phyloP scores from a whole-genome alignment of 345 rosid genomes.

The Lepidium didymum region DNA sequence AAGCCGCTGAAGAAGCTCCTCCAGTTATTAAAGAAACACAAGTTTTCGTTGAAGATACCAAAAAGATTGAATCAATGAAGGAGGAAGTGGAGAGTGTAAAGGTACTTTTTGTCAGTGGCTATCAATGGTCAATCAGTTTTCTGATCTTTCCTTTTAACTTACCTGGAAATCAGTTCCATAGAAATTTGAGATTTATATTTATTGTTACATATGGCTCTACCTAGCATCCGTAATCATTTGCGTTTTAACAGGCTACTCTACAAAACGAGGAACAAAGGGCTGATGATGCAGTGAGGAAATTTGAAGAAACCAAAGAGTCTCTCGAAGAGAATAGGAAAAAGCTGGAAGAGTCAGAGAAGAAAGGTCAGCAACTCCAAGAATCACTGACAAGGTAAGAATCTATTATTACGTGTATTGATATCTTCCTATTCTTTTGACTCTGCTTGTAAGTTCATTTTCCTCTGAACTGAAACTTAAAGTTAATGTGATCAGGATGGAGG shows the following conservation, averaged over 20 bases:
- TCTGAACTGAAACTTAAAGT: neutral
- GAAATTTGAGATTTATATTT: neutral
- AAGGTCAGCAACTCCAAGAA: constrained; percentile 66
- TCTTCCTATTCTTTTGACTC: neutral
- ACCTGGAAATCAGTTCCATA: neutral
- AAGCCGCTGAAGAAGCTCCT: constrained; percentile 53
- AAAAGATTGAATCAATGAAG: constrained; percentile 42
- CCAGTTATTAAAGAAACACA: constrained; percentile 52
- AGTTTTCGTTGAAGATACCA: constrained; percentile 59
- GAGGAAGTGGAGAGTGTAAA: constrained; percentile 50
- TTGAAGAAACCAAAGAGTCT: constrained; percentile 41
- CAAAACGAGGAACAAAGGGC: constrained; percentile 64
- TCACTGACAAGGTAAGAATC: constrained; percentile 52
- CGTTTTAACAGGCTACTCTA: constrained; percentile 38
- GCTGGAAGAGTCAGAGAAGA: constrained; percentile 73
- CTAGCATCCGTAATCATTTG: constrained; percentile 6
- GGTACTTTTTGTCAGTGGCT: constrained; percentile 32
- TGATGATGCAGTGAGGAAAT: constrained; percentile 49
- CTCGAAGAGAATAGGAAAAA: constrained; percentile 50
- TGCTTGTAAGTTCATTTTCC: constrained; percentile 2
- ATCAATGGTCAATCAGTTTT: neutral
- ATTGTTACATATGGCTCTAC: neutral
- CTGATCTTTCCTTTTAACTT: neutral
- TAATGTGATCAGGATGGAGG: constrained; percentile 64
- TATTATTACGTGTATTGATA: neutral